A percentile compares a stretch with the other conserved stretches of the same genome.
These are phyloP conservation scores for apple (Malus domestica) DNA, from an alignment of 306 rosid genomes.

Conservation along the genomic window ASM211411v1 NC_041796.1:26204501-26205000, in stretches of 20 bases:
- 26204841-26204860: not conserved
- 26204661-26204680: not conserved
- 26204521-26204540: not conserved
- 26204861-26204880: not conserved
- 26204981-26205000: slow-evolving; percentile 67
- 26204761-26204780: not conserved
- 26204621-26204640: not conserved
- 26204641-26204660: not conserved
- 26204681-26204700: not conserved
- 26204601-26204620: not conserved
- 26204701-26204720: not conserved
- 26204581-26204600: not conserved
- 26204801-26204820: not conserved
- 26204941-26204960: slow-evolving; percentile 64
- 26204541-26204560: not conserved
- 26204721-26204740: not conserved
- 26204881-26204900: not conserved
- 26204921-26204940: slow-evolving; percentile 46
- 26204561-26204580: not conserved
- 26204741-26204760: not conserved
- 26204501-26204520: not conserved
- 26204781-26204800: not conserved
- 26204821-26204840: not conserved
- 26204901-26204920: slow-evolving; percentile 11
- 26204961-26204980: slow-evolving; percentile 84